Evolutionary conservation across 768 basidiomycete species (phyloP), one percentile per base, ranked within the genome.

Genomic region (Atractiella rhizophila): DNA sequence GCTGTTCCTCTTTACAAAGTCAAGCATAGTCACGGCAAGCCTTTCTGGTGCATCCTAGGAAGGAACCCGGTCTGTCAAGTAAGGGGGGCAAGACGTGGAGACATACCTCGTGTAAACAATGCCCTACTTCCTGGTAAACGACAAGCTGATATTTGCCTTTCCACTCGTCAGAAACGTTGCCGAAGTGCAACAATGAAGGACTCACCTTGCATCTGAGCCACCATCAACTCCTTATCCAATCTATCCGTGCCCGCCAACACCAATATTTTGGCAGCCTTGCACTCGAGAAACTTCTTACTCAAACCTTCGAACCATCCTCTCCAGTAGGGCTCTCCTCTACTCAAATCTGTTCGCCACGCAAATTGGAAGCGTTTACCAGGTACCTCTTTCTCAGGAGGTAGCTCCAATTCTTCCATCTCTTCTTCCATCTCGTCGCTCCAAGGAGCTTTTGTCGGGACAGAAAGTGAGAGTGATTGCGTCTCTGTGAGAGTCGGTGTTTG

Each of bases 201-300:
- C 50, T 35, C 21, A 53, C 75, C 79, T 56, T 75, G 81, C 82
- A 88, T 86, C 55, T 86, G 82, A 1, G 77, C 91, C 37, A 96
- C 83, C 76, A 88, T 91, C 34, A 98, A 66, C 49, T 81, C 73
- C 50, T 71, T 76, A 54, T 98, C 91, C 4, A 96, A 68, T 15
- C 85, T 66, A 51, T 98, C 91, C 15, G 85, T 73, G 0, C 86
- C 88, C 0, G 91, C 91, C 13, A 98, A 64, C 8, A 96, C 69
- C 19, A 98, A 69, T 21, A 98, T 60, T 23, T 86, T 72, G 0
- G 86, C 88, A 0, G 80, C 69, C 12, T 74, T 69, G 0, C 72
- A 69, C 0, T 66, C 59, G 1, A 96, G 65, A 59, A 98, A 98
- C 19, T 66, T 65, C n/a, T 57, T 59, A 3, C 82, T 86, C 1